Evolutionary conservation across 768 basidiomycete genomes (phyloP).

Genomic region (Termitomyces sp.): DNA sequence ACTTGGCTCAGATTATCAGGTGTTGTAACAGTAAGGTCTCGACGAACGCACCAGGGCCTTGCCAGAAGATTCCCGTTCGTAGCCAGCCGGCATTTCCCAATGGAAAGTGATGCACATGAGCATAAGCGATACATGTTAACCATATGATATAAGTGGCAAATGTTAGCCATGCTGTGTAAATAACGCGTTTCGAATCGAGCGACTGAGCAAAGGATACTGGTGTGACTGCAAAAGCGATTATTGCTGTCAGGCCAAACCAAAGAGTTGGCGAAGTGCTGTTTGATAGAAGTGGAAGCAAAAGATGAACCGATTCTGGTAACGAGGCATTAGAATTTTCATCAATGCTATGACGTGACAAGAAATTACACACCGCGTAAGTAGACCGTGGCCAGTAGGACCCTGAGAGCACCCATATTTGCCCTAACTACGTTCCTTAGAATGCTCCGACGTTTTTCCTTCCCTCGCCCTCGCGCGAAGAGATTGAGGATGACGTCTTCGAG

Average conservation of each 20-base stretch:
- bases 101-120: conserved; percentile 43
- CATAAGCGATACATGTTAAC: conserved; percentile 48
- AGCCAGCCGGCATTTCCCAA: conserved; percentile 28
- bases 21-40: background rate
- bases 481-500: conserved; percentile 62
- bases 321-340: conserved; percentile 9
- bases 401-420: conserved; percentile 35
- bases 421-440: conserved; percentile 40
- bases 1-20: conserved; percentile 27
- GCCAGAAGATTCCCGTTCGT: conserved; percentile 50
- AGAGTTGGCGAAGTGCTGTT: conserved; percentile 25
- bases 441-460: conserved; percentile 41
- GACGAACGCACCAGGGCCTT: conserved; percentile 50
- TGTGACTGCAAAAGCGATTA: conserved; percentile 36
- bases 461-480: conserved; percentile 49
- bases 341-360: conserved; percentile 2
- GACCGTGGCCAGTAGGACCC: conserved; percentile 47
- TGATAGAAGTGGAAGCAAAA: conserved; percentile 43
- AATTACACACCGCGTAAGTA: conserved; percentile 59
- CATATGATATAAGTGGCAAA: conserved; percentile 54
- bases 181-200: conserved; percentile 44
- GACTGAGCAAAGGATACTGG: conserved; percentile 52
- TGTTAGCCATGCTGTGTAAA: conserved; percentile 57
- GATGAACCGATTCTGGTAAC: conserved; percentile 46
- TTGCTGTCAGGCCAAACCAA: conserved; percentile 32